These are phyloP conservation scores for Sanghuangporus sanghuang DNA, from an alignment of 1,284 basidiomycete genomes.

Conservation along the genomic window DNA sequence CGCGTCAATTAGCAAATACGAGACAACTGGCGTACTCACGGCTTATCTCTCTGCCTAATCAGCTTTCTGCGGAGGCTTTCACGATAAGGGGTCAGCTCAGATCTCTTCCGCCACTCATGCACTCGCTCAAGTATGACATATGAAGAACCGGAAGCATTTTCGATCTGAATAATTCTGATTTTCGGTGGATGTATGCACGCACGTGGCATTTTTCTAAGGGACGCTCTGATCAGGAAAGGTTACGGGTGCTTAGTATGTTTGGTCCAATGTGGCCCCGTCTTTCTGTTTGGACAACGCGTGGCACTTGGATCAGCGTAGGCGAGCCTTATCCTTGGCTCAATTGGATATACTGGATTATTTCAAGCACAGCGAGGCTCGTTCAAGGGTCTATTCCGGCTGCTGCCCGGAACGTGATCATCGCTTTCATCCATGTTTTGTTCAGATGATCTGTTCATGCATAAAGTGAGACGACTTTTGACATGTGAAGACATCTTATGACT, in stretches of 20 bases:
- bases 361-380: not conserved
- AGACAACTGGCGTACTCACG: not conserved
- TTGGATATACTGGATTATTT: not conserved
- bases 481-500: not conserved
- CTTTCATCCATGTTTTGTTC: not conserved
- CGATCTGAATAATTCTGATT: not conserved
- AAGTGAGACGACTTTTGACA: not conserved
- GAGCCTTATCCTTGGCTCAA: not conserved
- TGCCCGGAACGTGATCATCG: not conserved
- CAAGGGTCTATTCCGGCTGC: not conserved
- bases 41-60: not conserved
- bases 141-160: not conserved
- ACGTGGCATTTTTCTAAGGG: not conserved
- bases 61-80: not conserved
- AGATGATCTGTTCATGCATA: not conserved
- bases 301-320: not conserved
- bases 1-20: not conserved
- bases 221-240: not conserved
- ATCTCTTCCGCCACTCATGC: not conserved
- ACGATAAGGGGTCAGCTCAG: not conserved
- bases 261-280: not conserved
- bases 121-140: not conserved
- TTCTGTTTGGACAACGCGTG: not conserved
- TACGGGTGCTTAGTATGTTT: not conserved
- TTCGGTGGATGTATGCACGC: not conserved